Evolutionary conservation across 352 stramenopile genomes (phyloP), one percentile per base, ranked within the genome.

Genomic region (Pythium aristosporum): DNA sequence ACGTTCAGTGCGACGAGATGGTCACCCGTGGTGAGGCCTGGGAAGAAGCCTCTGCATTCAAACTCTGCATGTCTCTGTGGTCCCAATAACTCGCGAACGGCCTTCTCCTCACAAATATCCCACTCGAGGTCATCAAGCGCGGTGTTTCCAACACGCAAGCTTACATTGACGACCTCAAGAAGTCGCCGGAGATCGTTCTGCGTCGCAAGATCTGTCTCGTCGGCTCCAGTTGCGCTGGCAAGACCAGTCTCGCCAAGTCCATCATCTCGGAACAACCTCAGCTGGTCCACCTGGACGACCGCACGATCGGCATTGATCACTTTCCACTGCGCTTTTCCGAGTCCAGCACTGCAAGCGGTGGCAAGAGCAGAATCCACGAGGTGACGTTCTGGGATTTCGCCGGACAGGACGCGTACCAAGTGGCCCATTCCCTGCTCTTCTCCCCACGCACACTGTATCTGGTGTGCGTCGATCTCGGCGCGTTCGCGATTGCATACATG

Each of bases 241-340:
- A 30, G 1, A 30, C 25, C 25, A 58, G 51, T 36, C 51, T 58
- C 10, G 44, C 47, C 51, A 58, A 58, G 20, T 58, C 51, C 10
- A 18, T 61, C 16, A 42, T 23, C 12, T 16, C 20, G 12, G 28
- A 42, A 13, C n/a, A 50, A 21, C 34, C 51, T 18, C 23, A 34
- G 16, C 32, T 58, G 2, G 34, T 51, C 7, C 54, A 61, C 39
- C 7, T 52, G 13, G 55, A 73, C 42, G n/a, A 59, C n/a, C 68
- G 64, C 0, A 78, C 71, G 8, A 70, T 78, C 41, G 71, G 68
- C 8, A 69, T 78, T 9, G 68, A 78, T 34, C 25, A 62, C 9
- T 77, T 77, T n/a, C 39, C n/a, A 54, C 5, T 13, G 25, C 48
- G 18, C 43, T 23, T 20, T 1, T 7, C 23, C 20, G 3, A 10